phyloP scores from a whole-genome alignment of 2,329 filamentous ascomycete genomes.

The Diaporthe aspalathi region DNA sequence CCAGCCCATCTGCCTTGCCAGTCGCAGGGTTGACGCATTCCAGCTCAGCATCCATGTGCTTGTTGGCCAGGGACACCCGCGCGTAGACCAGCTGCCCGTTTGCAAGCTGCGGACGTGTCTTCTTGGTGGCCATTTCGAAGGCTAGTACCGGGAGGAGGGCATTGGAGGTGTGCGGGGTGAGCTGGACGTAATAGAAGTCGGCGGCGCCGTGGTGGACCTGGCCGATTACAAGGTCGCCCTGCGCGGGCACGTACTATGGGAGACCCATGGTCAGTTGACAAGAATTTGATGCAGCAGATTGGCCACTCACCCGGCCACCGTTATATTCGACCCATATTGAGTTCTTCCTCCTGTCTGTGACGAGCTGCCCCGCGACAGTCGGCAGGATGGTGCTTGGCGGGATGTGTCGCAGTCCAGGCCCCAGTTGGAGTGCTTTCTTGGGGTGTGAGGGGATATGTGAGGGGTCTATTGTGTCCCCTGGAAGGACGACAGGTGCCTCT shows the following conservation, averaged over 20 bases:
- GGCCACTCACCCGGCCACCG: conserved; percentile 70
- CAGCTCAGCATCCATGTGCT: conserved; percentile 85
- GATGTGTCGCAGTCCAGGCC: conserved; percentile 84
- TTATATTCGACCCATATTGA: conserved; percentile 81
- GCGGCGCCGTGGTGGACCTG: conserved; percentile 80
- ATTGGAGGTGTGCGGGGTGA: conserved; percentile 72
- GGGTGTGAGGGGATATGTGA: conserved; percentile 74
- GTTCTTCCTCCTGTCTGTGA: conserved; percentile 78
- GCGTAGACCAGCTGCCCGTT: conserved; percentile 88
- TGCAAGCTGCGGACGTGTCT: conserved; percentile 84
- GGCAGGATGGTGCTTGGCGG: conserved; percentile 79
- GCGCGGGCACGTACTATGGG: conserved; percentile 78
- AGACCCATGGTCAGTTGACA: conserved; percentile 46
- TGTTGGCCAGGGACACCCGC: conserved; percentile 80
- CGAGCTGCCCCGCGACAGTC: conserved; percentile 74
- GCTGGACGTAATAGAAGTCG: conserved; percentile 83
- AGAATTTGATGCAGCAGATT: not conserved
- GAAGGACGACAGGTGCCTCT: conserved; percentile 76
- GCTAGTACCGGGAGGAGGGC: conserved; percentile 85
- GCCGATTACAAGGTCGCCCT: conserved; percentile 90
- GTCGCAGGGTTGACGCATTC: conserved; percentile 89
- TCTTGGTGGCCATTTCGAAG: conserved; percentile 94
- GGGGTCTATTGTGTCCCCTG: conserved; percentile 79
- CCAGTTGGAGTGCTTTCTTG: conserved; percentile 80
- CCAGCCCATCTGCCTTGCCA: conserved; percentile 88